phyloP scores from a whole-genome alignment of 2,329 filamentous ascomycete species.

The Exophiala alcalophila region DNA sequence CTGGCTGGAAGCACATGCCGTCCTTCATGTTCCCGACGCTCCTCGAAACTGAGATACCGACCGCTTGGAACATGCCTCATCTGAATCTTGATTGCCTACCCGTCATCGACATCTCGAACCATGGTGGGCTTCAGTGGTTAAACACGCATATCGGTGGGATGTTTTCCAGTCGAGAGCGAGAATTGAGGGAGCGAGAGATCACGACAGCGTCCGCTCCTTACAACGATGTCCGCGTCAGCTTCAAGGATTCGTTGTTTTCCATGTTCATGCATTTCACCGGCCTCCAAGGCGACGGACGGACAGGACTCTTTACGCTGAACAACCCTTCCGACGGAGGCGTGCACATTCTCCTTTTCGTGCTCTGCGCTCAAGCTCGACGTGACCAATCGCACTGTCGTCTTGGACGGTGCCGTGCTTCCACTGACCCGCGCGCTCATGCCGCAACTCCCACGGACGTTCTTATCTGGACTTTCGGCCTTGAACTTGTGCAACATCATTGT shows the following conservation, averaged over 20 bases:
- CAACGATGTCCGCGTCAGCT: conserved; percentile 18
- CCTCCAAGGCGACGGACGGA: conserved; percentile 17
- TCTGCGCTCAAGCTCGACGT: conserved; percentile 33
- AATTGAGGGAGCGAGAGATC: too few relatives aligned
- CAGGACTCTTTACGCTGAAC: conserved; percentile 14
- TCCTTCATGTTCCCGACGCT: conserved; percentile 23
- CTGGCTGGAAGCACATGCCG: conserved; percentile 15
- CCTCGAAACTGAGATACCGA: conserved; percentile 12
- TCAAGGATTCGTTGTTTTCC: conserved; percentile 34
- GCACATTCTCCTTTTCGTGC: conserved; percentile 32
- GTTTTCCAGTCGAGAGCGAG: conserved; percentile 28
- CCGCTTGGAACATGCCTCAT: conserved; percentile 30
- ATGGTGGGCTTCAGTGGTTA: conserved; percentile 27
- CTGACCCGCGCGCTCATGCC: conserved; percentile 23
- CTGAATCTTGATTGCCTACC: conserved; percentile 30
- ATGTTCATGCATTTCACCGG: conserved; percentile 31
- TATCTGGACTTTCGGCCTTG: conserved; percentile 1
- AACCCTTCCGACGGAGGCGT: conserved; percentile 18
- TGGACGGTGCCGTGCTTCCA: conserved; percentile 36
- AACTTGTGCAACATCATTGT: conserved; percentile 25
- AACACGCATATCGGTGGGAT: conserved; percentile 23
- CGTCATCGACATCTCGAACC: conserved; percentile 21
- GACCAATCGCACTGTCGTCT: conserved; percentile 31
- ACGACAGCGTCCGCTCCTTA: too few relatives aligned
- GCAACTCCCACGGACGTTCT: conserved; percentile 7